Base-by-base conservation (phyloP, 1,139 yeast genomes). In the Kluyveromyces marxianus region DNA sequence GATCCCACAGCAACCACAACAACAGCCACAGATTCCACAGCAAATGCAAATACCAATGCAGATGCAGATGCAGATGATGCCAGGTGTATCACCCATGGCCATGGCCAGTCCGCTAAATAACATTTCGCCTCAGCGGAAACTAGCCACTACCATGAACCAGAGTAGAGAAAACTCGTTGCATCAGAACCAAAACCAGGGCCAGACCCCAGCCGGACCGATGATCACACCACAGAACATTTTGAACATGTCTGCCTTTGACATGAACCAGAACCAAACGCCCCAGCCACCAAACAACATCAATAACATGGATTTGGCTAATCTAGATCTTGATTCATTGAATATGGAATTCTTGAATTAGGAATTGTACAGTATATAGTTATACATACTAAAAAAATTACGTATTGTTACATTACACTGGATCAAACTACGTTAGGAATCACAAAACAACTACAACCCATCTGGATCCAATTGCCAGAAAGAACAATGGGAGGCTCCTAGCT, bases 201-300 rank as follows among this genome's bases (percentile, higher is more conserved):
- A 41, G 7, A 35, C 48, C 25, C 37, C 48, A 14, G 7, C 42
- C 42, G 34, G 50, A 47, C 31, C 50, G 47, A 54, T 52, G 30
- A 54, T 60, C 6, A 61, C 64, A 4, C 65, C 66, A 1, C 64
- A 63, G 2, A 61, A 57, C 42, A 61, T 60, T 29, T 44, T 61
- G 31, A 60, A 48, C 47, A 61, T 60, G 65, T 57, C 53, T 39
- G 44, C 56, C 45, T 49, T 51, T 7, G 48, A 47, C 4, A 50
- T 50, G 35, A 47, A 40, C 25, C 48, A 41, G 30, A 33, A 32
- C 26, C 40, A 35, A 10, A 41, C 39, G 10, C 38, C 41, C 14
- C 42, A 39, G 31, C 50, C 45, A n/a, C 46, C 44, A 26, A 35
- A 30, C 40, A 48, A 39, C 36, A 39, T 25, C 44, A 37, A 36